Base-by-base conservation (phyloP, 352 stramenopile species). In the Globisporangium barbulae region DNA sequence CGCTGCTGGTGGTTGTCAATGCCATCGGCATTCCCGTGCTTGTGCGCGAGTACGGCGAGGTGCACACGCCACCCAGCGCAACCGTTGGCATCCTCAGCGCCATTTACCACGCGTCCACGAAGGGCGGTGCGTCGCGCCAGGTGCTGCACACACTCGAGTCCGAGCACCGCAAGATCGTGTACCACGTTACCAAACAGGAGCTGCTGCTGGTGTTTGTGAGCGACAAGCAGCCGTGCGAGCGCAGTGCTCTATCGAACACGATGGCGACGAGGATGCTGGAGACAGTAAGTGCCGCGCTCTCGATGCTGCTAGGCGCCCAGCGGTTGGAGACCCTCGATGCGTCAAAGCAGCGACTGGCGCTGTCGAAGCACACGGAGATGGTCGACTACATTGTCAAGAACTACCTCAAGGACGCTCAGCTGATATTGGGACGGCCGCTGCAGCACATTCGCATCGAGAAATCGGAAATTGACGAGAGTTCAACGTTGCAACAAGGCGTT, bases 11-110 rank as follows among this genome's bases (percentile, higher is more conserved):
- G 28, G 57, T 88, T 7, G 69, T 86, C 50, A 80, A 80, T 28
- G 54, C 52, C 8, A 75, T 78, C 17, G 80, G 80, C 21, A 80
- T 88, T 31, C 74, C 78, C 17, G 54, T 89, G 35, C 73, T 89
- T 2, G 71, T 83, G 8, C 72, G 80, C 7, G 35, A 71, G 22
- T 86, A 85, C 39, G 76, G 78, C 1, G 67, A 76, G 3, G 75
- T 78, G 7, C 71, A 70, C 30, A 60, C 56, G 4, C 80, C 80
- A 41, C 74, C 80, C 6, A 89, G 73, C 44, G 74, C 76, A 12
- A 67, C 73, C 0, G 63, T 89, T 30, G 78, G 78, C 7, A 74
- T 89, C 31, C 60, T 72, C 39, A 83, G 72, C 42, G 78, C 76
- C 10, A 41, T 89, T 58, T 85, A 74, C 59, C 75, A 89, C 48